Conservation (phyloP, 805 yeast genomes). For the Candida gorgasii region DNA sequence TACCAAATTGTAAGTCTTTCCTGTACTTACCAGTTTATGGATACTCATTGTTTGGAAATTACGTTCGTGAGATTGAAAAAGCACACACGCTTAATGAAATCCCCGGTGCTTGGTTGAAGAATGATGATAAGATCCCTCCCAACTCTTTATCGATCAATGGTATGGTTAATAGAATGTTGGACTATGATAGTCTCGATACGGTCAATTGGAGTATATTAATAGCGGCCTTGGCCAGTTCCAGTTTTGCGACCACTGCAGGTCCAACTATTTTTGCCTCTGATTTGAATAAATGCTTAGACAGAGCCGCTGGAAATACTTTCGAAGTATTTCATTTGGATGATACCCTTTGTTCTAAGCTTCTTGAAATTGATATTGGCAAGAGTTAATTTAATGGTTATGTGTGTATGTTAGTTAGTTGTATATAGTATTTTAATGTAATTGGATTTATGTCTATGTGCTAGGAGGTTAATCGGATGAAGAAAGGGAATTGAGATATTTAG, state of each 20-base stretch:
- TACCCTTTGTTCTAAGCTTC: not conserved
- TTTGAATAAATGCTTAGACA: slow-evolving; percentile 1
- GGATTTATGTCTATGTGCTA: not conserved
- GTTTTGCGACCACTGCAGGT: slow-evolving; percentile 11
- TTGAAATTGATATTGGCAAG: not conserved
- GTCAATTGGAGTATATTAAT: not conserved
- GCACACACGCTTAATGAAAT: not conserved
- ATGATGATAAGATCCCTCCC: slow-evolving; percentile 7
- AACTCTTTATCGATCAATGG: slow-evolving; percentile 9
- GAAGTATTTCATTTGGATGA: no score
- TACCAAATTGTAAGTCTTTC: slow-evolving; percentile 6
- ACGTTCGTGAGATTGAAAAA: slow-evolving; percentile 7
- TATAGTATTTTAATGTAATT: not conserved
- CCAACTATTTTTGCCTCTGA: slow-evolving; percentile 6
- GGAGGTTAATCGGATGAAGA: not conserved
- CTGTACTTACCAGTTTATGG: slow-evolving; percentile 10
- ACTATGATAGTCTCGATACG: not conserved
- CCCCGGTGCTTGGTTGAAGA: slow-evolving; percentile 8
- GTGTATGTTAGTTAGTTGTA: not conserved
- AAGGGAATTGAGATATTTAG: no score
- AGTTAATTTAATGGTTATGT: not conserved
- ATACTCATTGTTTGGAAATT: slow-evolving; percentile 10
- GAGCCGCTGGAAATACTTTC: not conserved
- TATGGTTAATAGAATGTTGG: not conserved
- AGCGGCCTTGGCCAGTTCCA: not conserved